Evolutionary conservation across 176 grass and related monocot genomes (phyloP), one percentile per base, ranked within the genome.

Genomic region (Bolboschoenus planiculmis): DNA sequence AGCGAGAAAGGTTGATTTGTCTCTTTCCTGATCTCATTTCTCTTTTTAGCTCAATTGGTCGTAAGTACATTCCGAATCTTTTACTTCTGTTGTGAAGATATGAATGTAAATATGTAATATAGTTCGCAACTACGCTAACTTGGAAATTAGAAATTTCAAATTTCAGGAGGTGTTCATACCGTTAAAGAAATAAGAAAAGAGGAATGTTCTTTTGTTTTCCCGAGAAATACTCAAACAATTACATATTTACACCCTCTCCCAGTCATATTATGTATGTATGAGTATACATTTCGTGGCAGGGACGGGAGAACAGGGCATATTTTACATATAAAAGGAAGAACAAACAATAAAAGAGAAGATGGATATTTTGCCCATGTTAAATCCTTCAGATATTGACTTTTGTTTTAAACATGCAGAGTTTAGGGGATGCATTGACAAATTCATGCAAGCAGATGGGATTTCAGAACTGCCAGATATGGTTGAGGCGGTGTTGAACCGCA

Each of bases 371-470:
- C 44, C 21, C 14, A 51, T 51, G 43, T 4, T 51, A 51, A 51
- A 27, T 53, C 43, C 72, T 48, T 48, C 42, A 76, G 13, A 51
- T 76, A 0, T 51, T 26, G 7, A 55, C 16, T 42, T 31, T 53
- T 39, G 56, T 76, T 35, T 62, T 56, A 16, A 76, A 76, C 44
- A 50, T 88, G 87, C 72, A 98, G 95, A 93, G 64, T 40, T 95
- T 67, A 84, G 85, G 85, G 68, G 64, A 62, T 83, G 73, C 29
- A 37, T 98, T 44, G 89, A 98, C 34, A 34, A 66, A 2, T 94
- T 91, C 85, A 88, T 86, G 3, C 46, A 79, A n/a, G 84, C 39
- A 42, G 87, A 88, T 2, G 87, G 87, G 1, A 92, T 94, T 70
- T 23, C 31, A 0, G 87, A 83, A 51, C 65, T 94, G n/a, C 26